phyloP scores from a whole-genome alignment of 176 grass and related monocot genomes.

The Neostapfia colusana region DNA sequence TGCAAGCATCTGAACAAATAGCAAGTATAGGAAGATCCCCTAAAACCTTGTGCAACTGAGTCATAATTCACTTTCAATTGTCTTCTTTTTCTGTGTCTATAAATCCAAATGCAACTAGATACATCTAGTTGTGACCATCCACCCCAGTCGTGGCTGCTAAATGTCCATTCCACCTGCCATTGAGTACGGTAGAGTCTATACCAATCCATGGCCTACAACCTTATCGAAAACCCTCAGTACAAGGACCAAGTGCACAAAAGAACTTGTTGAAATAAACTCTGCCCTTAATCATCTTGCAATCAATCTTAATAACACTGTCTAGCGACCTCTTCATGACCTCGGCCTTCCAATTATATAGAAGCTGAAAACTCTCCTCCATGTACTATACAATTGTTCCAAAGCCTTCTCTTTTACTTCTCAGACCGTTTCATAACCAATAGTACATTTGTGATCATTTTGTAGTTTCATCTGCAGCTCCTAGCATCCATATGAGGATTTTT shows the following conservation, averaged over 20 bases:
- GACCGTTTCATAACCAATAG: no score
- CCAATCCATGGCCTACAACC: background rate
- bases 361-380: background rate
- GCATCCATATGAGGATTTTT: no score
- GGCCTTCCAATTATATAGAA: background rate
- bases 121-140: background rate
- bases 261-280: background rate
- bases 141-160: background rate
- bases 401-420: no score
- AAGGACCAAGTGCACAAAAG: background rate
- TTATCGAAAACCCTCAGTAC: background rate
- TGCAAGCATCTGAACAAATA: no score
- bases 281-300: background rate
- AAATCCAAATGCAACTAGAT: background rate
- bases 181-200: background rate
- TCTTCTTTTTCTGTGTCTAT: background rate
- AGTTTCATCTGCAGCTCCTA: no score
- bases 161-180: background rate
- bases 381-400: background rate
- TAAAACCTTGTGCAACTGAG: no score
- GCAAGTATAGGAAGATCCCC: no score
- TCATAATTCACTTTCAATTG: no score
- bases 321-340: background rate
- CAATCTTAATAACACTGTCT: background rate
- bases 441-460: no score